phyloP scores from a whole-genome alignment of 1,284 basidiomycete species.

The Microbotryum lychnidis-dioicae region DNA sequence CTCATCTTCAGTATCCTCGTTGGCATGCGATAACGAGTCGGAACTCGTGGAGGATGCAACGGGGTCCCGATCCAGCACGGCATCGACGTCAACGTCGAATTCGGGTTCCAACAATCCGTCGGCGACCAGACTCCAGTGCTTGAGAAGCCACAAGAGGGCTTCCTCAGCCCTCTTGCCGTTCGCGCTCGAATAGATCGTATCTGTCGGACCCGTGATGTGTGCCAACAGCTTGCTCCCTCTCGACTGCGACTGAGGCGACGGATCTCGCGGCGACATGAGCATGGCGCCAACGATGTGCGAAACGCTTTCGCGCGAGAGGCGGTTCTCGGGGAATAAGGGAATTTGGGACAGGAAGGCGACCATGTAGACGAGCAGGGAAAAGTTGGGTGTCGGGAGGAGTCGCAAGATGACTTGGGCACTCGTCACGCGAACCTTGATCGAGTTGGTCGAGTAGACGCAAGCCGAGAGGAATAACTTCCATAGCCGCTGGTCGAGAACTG shows the following conservation, averaged over 20 bases:
- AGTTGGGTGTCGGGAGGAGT: conserved; percentile 52
- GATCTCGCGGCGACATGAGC: conserved; percentile 34
- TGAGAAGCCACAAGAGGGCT: conserved; percentile 24
- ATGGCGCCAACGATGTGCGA: conserved; percentile 40
- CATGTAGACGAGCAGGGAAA: conserved; percentile 55
- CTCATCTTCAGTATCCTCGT: no score
- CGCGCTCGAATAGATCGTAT: conserved; percentile 2
- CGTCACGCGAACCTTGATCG: conserved; percentile 32
- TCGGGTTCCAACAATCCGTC: conserved; percentile 27
- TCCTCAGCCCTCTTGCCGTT: conserved; percentile 18
- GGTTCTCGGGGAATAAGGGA: conserved; percentile 39
- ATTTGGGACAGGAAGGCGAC: conserved; percentile 52
- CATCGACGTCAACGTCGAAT: conserved; percentile 20
- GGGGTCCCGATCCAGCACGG: conserved; percentile 3
- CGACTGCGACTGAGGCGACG: neutral
- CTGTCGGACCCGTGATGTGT: conserved; percentile 24
- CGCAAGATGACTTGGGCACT: conserved; percentile 53
- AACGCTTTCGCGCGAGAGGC: conserved; percentile 38
- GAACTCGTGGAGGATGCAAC: no score
- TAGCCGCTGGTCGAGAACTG: conserved; percentile 38
- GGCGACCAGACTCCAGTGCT: conserved; percentile 24
- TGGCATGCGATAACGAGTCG: no score
- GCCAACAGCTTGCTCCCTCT: neutral
- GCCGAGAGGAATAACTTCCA: conserved; percentile 37
- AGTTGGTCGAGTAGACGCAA: conserved; percentile 35